These are phyloP conservation scores for Piedraia hortae DNA, from an alignment of 2,329 filamentous ascomycete species.

Conservation along the genomic window DNA sequence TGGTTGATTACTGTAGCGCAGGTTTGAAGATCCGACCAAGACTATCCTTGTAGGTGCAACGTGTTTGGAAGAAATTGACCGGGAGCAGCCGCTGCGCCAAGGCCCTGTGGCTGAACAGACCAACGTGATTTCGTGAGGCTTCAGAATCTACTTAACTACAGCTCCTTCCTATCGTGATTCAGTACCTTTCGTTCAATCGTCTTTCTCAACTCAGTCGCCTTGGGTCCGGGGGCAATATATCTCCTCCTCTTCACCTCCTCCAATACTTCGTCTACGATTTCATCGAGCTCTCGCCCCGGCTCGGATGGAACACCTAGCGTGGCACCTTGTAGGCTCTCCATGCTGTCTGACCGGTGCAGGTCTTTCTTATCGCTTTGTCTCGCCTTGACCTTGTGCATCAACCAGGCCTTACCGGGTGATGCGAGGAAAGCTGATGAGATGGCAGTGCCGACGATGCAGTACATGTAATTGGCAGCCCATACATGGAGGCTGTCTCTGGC, in stretches of 20 bases:
- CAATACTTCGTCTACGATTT: conserved; percentile 48
- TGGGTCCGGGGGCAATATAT: conserved; percentile 16
- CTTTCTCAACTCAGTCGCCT: conserved; percentile 24
- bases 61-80: no score
- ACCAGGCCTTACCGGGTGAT: conserved; percentile 39
- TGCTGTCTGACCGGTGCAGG: conserved; percentile 8
- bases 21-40: not conserved
- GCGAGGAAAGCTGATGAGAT: conserved; percentile 47
- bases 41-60: no score
- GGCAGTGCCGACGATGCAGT: conserved; percentile 40
- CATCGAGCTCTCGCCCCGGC: conserved; percentile 44
- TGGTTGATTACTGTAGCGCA: not conserved
- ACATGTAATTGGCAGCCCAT: conserved; percentile 42
- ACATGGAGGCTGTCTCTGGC: conserved; percentile 42
- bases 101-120: no score
- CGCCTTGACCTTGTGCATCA: conserved; percentile 14
- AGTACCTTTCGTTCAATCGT: conserved; percentile 24
- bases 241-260: conserved; percentile 38
- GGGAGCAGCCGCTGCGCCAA: no score
- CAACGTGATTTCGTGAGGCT: no score
- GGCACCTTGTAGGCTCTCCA: conserved; percentile 15
- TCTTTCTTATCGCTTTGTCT: conserved; percentile 4
- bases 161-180: no score
- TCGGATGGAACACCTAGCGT: conserved; percentile 60
- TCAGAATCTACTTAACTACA: no score